Percentiles rank a stretch among this genome's conserved stretches.
These are phyloP conservation scores for Coniella lustricola DNA, from an alignment of 2,329 filamentous ascomycete genomes.

Conservation along the genomic window DNA sequence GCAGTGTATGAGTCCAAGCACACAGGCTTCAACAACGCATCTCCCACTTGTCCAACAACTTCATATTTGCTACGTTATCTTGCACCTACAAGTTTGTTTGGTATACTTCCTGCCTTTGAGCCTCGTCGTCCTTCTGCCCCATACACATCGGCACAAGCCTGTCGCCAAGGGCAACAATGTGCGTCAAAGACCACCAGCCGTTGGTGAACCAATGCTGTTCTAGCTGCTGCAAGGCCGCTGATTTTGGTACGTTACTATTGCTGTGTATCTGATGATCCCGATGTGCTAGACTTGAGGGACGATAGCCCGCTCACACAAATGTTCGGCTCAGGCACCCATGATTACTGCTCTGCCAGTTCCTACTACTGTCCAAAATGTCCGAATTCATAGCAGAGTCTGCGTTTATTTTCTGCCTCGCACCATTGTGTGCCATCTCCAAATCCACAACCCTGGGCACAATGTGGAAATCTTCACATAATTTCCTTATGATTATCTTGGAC, in stretches of 20 bases:
- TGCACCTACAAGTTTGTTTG: too few relatives aligned
- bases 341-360: slow-evolving; percentile 36
- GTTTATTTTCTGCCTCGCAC: background rate
- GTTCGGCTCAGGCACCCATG: slow-evolving; percentile 30
- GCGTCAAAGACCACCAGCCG: slow-evolving; percentile 34
- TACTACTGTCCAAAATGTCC: slow-evolving; percentile 37
- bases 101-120: background rate
- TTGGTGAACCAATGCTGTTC: slow-evolving; percentile 45
- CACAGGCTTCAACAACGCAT: background rate
- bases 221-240: slow-evolving; percentile 43
- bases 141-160: too few relatives aligned
- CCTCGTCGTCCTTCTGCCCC: too few relatives aligned
- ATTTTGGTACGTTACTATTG: slow-evolving; percentile 29
- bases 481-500: background rate
- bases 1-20: too few relatives aligned
- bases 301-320: background rate
- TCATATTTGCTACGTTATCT: too few relatives aligned
- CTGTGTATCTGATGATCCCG: too few relatives aligned
- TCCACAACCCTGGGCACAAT: too few relatives aligned
- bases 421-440: background rate
- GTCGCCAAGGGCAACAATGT: slow-evolving; percentile 26
- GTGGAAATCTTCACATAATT: too few relatives aligned
- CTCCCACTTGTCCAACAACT: too few relatives aligned
- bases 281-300: background rate
- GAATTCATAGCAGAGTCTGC: slow-evolving; percentile 22